Percentiles rank a stretch among this genome's conserved stretches.
Evolutionary conservation across 306 rosid species (phyloP).

Genomic region (Castanopsis chinensis): DNA sequence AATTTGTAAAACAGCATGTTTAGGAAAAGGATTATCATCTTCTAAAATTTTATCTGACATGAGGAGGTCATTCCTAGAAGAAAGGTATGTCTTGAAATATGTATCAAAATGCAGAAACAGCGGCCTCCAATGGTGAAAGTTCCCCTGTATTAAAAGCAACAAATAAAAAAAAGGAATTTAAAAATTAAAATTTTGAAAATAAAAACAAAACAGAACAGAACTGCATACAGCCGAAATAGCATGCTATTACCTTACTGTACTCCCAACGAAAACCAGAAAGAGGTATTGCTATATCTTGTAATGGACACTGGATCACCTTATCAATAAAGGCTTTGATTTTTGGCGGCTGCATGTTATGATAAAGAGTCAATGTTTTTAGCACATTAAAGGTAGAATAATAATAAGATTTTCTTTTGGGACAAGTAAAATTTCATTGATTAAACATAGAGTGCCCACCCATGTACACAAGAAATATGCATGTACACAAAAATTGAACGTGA

Average conservation of each 20-base stretch:
- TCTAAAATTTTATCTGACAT: slow-evolving; percentile 76
- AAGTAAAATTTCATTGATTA: not conserved
- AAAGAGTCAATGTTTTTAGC: slow-evolving; percentile 10
- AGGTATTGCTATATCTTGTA: slow-evolving; percentile 89
- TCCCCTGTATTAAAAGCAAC: slow-evolving; percentile 63
- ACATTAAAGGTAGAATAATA: not conserved
- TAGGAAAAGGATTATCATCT: slow-evolving; percentile 83
- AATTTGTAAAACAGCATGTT: slow-evolving; percentile 83
- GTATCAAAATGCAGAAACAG: slow-evolving; percentile 86
- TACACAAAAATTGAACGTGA: too few relatives aligned
- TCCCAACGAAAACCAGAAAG: slow-evolving; percentile 98
- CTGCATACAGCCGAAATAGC: slow-evolving; percentile 4
- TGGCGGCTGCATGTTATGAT: slow-evolving; percentile 71
- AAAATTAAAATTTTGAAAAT: not conserved
- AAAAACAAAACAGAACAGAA: not conserved
- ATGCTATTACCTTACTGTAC: slow-evolving; percentile 68
- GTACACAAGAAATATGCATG: not conserved
- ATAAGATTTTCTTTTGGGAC: too few relatives aligned
- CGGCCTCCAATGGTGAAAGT: slow-evolving; percentile 97
- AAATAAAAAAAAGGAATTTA: slow-evolving; percentile 11
- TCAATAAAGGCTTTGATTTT: slow-evolving; percentile 85
- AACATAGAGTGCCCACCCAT: not conserved
- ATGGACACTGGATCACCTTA: slow-evolving; percentile 88
- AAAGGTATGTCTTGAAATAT: slow-evolving; percentile 87
- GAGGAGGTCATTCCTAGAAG: slow-evolving; percentile 82